Evolutionary conservation across 2,329 filamentous ascomycete species (phyloP).

Genomic region (Fusarium fracticaudum): DNA sequence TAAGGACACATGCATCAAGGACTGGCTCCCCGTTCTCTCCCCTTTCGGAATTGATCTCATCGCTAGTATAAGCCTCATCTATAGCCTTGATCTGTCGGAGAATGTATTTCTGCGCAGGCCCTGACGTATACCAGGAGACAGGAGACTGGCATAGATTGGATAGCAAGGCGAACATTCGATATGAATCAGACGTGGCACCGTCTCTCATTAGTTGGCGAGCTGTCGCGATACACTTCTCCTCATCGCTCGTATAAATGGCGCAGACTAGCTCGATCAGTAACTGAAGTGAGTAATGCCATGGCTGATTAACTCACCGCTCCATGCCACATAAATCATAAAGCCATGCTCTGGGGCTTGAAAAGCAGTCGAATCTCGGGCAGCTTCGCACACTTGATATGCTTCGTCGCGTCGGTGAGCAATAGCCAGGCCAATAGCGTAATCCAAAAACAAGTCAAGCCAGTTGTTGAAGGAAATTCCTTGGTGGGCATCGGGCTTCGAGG

Average conservation of each 20-base stretch:
- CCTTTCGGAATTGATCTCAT: conserved; percentile 18
- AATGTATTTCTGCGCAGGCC: conserved; percentile 89
- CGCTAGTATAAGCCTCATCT: conserved; percentile 67
- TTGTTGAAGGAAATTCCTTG: conserved; percentile 82
- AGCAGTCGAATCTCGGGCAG: conserved; percentile 81
- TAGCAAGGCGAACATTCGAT: conserved; percentile 83
- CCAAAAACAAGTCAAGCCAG: conserved; percentile 91
- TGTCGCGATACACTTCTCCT: conserved; percentile 76
- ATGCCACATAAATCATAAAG: conserved; percentile 79
- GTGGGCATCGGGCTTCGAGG: conserved; percentile 60
- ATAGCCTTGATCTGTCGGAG: conserved; percentile 90
- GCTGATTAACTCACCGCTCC: conserved; percentile 67
- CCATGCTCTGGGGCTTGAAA: conserved; percentile 77
- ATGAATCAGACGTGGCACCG: conserved; percentile 82
- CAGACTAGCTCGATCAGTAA: conserved; percentile 66
- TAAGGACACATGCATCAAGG: conserved; percentile 83
- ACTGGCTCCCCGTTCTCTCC: conserved; percentile 9
- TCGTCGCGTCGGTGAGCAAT: conserved; percentile 72
- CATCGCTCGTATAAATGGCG: conserved; percentile 82
- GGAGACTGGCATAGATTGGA: conserved; percentile 79
- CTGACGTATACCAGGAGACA: conserved; percentile 79
- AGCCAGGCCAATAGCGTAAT: conserved; percentile 83
- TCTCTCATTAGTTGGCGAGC: conserved; percentile 87
- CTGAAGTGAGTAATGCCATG: background rate
- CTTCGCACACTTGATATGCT: conserved; percentile 82